Evolutionary conservation across 2,329 filamentous ascomycete genomes (phyloP).

Genomic region (Colletotrichum chrysophilum): DNA sequence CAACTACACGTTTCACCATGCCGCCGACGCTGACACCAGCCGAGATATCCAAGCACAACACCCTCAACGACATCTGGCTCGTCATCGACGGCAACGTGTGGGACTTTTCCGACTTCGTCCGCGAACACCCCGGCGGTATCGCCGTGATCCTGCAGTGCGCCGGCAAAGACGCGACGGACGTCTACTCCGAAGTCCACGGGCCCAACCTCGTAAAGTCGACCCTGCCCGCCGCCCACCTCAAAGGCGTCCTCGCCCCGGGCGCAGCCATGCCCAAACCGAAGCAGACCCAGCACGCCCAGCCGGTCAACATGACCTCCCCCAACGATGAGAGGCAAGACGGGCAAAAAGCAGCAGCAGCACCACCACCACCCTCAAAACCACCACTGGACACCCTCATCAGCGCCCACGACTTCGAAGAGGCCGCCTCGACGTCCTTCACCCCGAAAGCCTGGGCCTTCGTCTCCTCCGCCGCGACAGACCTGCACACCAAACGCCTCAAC

Average conservation of each 20-base stretch:
- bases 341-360: background rate
- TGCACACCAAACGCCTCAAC: conserved; percentile 63
- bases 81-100: conserved; percentile 70
- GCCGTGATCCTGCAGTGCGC: conserved; percentile 54
- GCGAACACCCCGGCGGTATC: conserved; percentile 39
- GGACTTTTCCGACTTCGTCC: conserved; percentile 69
- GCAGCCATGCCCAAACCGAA: background rate
- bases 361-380: conserved; percentile 37
- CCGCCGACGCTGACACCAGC: conserved; percentile 37
- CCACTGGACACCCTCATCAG: conserved; percentile 61
- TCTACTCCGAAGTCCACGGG: conserved; percentile 57
- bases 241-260: conserved; percentile 45
- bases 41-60: conserved; percentile 52
- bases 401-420: conserved; percentile 63
- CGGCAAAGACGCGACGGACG: conserved; percentile 57
- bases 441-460: conserved; percentile 75
- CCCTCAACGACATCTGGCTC: conserved; percentile 63
- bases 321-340: background rate
- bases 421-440: conserved; percentile 58
- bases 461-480: conserved; percentile 68
- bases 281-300: conserved; percentile 25
- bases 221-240: conserved; percentile 49
- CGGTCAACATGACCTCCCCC: conserved; percentile 27
- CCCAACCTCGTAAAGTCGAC: conserved; percentile 43
- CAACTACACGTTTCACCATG: background rate